phyloP scores from a whole-genome alignment of 148 eudicot species.

The Camellia granthamiana region DNA sequence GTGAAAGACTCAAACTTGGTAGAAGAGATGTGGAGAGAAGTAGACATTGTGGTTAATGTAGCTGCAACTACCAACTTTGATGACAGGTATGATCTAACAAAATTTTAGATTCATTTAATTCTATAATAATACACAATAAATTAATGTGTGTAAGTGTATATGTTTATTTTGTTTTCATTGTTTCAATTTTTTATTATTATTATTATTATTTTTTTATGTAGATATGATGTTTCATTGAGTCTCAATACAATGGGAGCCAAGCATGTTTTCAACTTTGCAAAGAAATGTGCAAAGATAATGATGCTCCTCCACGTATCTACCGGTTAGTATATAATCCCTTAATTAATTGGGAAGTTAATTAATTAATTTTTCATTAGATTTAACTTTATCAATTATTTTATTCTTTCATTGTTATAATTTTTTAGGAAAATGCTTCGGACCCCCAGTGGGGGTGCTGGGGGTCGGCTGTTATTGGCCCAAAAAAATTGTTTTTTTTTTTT shows the following conservation, averaged over 20 bases:
- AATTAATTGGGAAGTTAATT: too few relatives aligned
- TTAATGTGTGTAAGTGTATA: not conserved
- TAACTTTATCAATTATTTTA: too few relatives aligned
- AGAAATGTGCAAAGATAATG: conserved; percentile 48
- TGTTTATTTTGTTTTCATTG: too few relatives aligned
- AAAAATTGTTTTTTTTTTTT: too few relatives aligned
- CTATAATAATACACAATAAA: not conserved
- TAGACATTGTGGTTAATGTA: conserved; percentile 55
- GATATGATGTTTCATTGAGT: conserved; percentile 52
- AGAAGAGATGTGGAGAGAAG: not conserved
- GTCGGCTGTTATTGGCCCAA: too few relatives aligned
- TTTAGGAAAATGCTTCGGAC: too few relatives aligned
- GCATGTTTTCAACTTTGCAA: conserved; percentile 50
- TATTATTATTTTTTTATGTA: not conserved
- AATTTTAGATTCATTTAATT: not conserved
- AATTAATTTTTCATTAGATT: too few relatives aligned
- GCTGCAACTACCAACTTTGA: conserved; percentile 70
- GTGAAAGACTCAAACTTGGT: conserved; percentile 34
- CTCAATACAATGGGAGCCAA: conserved; percentile 59
- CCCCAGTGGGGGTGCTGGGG: too few relatives aligned
- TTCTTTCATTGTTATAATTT: too few relatives aligned
- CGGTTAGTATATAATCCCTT: conserved; percentile 31
- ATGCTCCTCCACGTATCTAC: conserved; percentile 61
- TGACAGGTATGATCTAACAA: conserved; percentile 7
- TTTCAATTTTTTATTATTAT: not conserved